Conservation (phyloP, 163 green algal genomes). For the Smithsoniella earleae region DNA sequence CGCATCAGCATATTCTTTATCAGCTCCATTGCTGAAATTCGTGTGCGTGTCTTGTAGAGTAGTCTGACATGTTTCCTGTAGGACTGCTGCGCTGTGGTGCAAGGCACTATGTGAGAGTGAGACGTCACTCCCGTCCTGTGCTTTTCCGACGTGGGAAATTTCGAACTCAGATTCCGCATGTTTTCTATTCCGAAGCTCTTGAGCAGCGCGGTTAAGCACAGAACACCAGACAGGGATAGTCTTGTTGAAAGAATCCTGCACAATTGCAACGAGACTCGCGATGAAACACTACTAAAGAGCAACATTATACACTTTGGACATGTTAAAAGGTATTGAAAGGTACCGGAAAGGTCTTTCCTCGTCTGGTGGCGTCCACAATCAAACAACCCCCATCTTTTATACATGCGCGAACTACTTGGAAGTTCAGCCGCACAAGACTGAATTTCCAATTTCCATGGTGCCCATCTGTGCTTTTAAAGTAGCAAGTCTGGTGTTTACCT, state of each 20-base stretch:
- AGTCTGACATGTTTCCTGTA: neutral
- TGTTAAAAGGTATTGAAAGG: neutral
- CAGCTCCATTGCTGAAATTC: neutral
- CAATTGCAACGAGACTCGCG: constrained; percentile 25
- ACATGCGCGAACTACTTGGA: constrained; percentile 61
- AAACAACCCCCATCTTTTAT: constrained; percentile 55
- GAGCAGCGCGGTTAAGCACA: constrained; percentile 71
- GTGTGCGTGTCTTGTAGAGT: neutral
- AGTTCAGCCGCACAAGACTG: constrained; percentile 75
- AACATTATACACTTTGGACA: neutral
- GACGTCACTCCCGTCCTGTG: neutral
- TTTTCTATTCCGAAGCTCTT: neutral
- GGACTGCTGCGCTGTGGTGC: neutral
- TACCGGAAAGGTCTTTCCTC: constrained; percentile 77
- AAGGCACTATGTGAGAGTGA: neutral
- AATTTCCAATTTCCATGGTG: constrained; percentile 84
- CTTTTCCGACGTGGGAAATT: neutral
- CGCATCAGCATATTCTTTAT: neutral
- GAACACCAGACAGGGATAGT: constrained; percentile 88
- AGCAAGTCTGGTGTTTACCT: constrained; percentile 53
- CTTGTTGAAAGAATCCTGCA: constrained; percentile 82
- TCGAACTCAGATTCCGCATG: too few species aligned
- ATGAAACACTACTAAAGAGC: neutral
- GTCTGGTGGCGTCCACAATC: constrained; percentile 91
- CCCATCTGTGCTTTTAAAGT: constrained; percentile 95